Evolutionary conservation across 169 alveolate species (phyloP).

Genomic region (Plasmodium yoelii): DNA sequence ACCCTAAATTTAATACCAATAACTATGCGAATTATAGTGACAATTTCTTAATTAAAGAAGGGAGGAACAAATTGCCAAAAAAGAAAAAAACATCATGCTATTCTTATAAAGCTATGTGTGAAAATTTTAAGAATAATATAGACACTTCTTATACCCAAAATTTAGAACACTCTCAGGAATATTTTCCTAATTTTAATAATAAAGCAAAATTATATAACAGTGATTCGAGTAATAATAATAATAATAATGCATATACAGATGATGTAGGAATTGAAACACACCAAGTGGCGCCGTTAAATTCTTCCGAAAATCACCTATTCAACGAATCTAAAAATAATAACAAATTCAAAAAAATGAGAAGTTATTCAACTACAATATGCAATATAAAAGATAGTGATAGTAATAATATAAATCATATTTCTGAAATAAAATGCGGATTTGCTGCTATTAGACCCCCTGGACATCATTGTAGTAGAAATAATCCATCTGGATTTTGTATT

Average conservation of each 20-base stretch:
- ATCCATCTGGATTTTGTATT: slow-evolving; percentile 92
- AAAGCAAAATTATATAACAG: too few relatives aligned
- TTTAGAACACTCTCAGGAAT: too few relatives aligned
- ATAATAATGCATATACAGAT: too few relatives aligned
- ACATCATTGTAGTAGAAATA: slow-evolving; percentile 84
- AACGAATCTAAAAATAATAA: too few relatives aligned
- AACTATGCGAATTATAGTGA: background rate
- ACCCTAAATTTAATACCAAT: background rate
- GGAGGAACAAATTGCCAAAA: background rate
- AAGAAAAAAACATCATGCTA: background rate
- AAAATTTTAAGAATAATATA: too few relatives aligned
- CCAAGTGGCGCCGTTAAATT: too few relatives aligned
- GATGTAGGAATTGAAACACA: too few relatives aligned
- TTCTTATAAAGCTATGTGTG: too few relatives aligned
- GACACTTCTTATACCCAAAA: too few relatives aligned
- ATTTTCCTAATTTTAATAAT: too few relatives aligned
- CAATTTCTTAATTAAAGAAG: background rate
- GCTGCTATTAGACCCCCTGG: slow-evolving; percentile 87
- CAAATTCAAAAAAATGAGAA: background rate
- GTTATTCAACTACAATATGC: slow-evolving; percentile 53
- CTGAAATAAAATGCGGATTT: slow-evolving; percentile 79
- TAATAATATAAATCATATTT: background rate
- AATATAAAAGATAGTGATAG: slow-evolving; percentile 23
- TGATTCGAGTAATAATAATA: too few relatives aligned
- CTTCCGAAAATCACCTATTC: too few relatives aligned